Conservation (phyloP, 2,329 filamentous ascomycete genomes). For the Teratosphaeria gauchensis region DNA sequence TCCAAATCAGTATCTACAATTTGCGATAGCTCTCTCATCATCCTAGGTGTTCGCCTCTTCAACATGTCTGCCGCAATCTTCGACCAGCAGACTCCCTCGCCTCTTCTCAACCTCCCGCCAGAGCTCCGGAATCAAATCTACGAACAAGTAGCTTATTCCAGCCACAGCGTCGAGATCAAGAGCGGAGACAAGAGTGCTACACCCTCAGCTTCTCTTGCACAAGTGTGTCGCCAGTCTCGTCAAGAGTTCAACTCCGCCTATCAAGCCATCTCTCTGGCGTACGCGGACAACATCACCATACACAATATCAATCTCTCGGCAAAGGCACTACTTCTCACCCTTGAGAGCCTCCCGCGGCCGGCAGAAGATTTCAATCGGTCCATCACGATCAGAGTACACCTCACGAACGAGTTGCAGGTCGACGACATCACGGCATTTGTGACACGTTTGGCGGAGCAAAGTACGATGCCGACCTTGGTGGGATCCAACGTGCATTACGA, state of each 20-base stretch:
- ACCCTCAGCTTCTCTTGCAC: neutral
- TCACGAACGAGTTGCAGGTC: neutral
- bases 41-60: neutral
- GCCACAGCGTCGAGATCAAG: neutral
- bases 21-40: neutral
- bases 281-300: conserved; percentile 3
- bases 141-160: conserved; percentile 2
- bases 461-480: neutral
- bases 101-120: conserved; percentile 2
- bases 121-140: conserved; percentile 5
- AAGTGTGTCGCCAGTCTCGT: conserved; percentile 1
- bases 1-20: no score
- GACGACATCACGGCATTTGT: neutral
- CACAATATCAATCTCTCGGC: conserved; percentile 3
- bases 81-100: neutral
- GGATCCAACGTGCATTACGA: neutral
- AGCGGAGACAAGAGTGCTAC: neutral
- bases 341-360: neutral
- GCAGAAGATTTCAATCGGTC: neutral
- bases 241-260: conserved; percentile 2
- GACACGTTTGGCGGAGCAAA: neutral
- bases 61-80: neutral
- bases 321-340: neutral
- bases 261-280: neutral
- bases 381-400: neutral